Base-by-base conservation (phyloP, 1,284 basidiomycete genomes). In the Volvariella surrecta region DNA sequence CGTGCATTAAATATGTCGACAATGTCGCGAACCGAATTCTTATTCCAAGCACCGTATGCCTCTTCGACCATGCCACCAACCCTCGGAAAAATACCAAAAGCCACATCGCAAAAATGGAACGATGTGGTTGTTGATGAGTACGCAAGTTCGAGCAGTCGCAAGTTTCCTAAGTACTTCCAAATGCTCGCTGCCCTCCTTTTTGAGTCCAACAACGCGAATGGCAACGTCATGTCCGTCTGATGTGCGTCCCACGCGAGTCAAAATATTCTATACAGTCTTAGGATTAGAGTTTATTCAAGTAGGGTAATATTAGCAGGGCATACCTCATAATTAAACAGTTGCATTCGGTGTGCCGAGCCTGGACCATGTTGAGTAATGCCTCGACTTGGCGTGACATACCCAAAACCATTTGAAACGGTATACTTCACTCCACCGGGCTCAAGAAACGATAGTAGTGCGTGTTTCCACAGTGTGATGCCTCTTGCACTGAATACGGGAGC, bases 1-100 rank as follows among this genome's bases (percentile, higher is more conserved):
- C 52, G 32, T 61, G 59, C 49, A 58, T 46, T 13, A 61, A n/a
- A 37, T 53, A 60, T 58, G 28, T 60, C 54, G 3, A 61, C 16
- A 18, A 60, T 42, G 41, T 62, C 59, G 1, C 55, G 59, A 0
- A 55, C 57, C 4, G 59, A 59, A 32, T 59, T 56, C 39, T 50
- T 46, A 3, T 55, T 32, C 43, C 42, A 50, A 57, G 1, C 47
- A 38, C 0, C 11, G 1, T 34, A 59, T 32, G 1, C 34, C 30
- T 3, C n/a, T n/a, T n/a, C n/a, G n/a, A n/a, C n/a, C n/a, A n/a
- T n/a, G n/a, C 11, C 42, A 10, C 52, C 56, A 1, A 54, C 52
- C 16, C 43, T 52, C 1, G 60, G 60, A 43, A 62, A 62, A 16
- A 62, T 32, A 3, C 54, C 55, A 35, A 60, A 58, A n/a, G 51